These are phyloP conservation scores for Populus simonii DNA, from an alignment of 345 rosid genomes.

Conservation along the genomic window DNA sequence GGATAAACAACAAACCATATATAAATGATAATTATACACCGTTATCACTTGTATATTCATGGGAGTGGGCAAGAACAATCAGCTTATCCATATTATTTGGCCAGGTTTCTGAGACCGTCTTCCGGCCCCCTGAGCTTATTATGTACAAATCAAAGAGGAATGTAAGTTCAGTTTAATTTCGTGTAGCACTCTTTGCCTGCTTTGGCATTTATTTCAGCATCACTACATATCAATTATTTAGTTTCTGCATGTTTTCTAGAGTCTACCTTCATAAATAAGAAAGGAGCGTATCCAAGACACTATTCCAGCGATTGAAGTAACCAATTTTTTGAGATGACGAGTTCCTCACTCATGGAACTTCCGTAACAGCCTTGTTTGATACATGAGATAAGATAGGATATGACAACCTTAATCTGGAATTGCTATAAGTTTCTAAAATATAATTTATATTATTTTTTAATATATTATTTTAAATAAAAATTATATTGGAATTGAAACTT, in stretches of 20 bases:
- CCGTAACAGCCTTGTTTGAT: neutral
- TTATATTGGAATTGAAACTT: accelerated
- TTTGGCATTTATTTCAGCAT: neutral
- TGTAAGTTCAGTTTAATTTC: neutral
- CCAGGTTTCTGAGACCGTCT: neutral
- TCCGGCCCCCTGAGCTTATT: neutral
- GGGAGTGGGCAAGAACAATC: neutral
- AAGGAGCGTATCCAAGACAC: too few relatives aligned
- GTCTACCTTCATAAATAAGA: neutral
- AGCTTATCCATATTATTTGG: neutral
- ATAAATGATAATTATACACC: neutral
- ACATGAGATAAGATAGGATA: neutral
- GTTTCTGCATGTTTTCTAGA: neutral
- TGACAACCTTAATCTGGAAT: too few relatives aligned
- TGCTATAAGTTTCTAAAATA: too few relatives aligned
- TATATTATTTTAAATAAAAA: too few relatives aligned
- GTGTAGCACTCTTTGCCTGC: neutral
- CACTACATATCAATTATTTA: neutral
- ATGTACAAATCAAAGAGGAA: neutral
- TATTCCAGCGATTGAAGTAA: too few relatives aligned
- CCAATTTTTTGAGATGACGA: neutral
- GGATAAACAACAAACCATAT: neutral
- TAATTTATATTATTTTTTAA: too few relatives aligned
- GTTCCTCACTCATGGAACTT: neutral
- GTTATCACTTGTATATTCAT: neutral